Base-by-base conservation (phyloP, 192 early-diverging fungal genomes). In the Coemansia sp. region DNA sequence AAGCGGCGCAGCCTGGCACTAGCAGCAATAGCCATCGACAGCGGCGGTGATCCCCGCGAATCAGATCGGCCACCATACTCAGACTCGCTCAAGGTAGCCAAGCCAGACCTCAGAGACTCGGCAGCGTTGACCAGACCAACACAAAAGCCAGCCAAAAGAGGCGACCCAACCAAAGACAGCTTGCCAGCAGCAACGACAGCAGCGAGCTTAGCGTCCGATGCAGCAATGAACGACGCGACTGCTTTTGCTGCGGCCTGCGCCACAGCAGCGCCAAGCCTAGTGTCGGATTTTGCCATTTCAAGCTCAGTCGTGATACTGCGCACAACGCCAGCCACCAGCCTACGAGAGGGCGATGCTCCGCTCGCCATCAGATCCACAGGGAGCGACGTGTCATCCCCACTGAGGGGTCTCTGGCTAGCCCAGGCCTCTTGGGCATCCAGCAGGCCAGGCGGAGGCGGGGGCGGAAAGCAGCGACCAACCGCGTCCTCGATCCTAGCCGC, bases 221-320 rank as follows among this genome's bases (percentile, higher is more conserved):
- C 39, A 13, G 37, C 60, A 11, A 65, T 24, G 51, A 72, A 71
- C 14, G 63, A 60, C 1, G 24, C 34, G 11, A 64, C 39, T 3
- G 66, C 63, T 1, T 38, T 8, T 0, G 40, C n/a, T 0, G 69
- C 75, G 6, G 67, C 67, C 0, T 9, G 55, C 0, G 63, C 64
- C 24, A 79, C 71, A 0, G 64, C 60, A 4, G 38, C 40, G 37
- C 55, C 18, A 26, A 79, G 61, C 24, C 66, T 21, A 0, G 42
- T 20, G 21, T 73, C 67, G 5, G 67, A 66, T 6, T 65, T 64
- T 10, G 70, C 78, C 60, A 75, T 65, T 26, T 75, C 69, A 4
- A 75, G 66, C 50, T 81, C 78, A 0, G 73, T 63, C 3, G 68
- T 45, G 10, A 81, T 71, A 57, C 78, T 69, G 50, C 73, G 73